Conservation (phyloP, 2,329 filamentous ascomycete species). For the Colletotrichum melonis region DNA sequence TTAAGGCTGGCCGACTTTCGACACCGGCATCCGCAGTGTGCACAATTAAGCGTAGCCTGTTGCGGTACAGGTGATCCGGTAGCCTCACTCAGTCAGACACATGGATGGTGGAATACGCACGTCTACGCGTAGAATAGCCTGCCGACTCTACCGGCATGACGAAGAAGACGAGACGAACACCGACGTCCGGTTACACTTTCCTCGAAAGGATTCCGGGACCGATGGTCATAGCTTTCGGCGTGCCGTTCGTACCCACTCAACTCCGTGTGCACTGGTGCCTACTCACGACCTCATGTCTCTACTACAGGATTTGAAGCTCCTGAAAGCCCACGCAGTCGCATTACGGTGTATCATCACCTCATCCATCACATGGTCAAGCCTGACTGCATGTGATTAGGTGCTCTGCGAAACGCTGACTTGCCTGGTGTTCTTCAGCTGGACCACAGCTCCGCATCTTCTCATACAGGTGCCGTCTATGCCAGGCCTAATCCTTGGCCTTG, state of each 20-base stretch:
- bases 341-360: background rate
- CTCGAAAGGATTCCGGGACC: background rate
- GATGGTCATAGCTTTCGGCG: conserved; percentile 9
- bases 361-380: background rate
- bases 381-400: background rate
- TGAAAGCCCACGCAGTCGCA: no score
- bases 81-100: background rate
- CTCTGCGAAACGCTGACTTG: background rate
- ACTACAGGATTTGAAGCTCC: no score
- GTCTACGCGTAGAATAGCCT: background rate
- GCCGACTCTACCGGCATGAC: background rate
- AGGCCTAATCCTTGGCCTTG: background rate
- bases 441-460: background rate
- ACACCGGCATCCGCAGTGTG: background rate
- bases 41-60: background rate
- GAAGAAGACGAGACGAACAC: background rate
- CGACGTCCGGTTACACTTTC: background rate
- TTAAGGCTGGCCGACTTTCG: background rate
- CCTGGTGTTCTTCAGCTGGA: background rate
- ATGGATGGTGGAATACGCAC: background rate
- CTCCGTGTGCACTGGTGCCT: background rate
- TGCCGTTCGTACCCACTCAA: background rate
- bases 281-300: background rate
- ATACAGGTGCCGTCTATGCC: background rate
- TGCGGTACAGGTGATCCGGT: background rate